Percentiles rank a stretch among this genome's conserved stretches.
Evolutionary conservation across 1,284 basidiomycete species (phyloP).

Genomic region (Psilocybe mexicana): DNA sequence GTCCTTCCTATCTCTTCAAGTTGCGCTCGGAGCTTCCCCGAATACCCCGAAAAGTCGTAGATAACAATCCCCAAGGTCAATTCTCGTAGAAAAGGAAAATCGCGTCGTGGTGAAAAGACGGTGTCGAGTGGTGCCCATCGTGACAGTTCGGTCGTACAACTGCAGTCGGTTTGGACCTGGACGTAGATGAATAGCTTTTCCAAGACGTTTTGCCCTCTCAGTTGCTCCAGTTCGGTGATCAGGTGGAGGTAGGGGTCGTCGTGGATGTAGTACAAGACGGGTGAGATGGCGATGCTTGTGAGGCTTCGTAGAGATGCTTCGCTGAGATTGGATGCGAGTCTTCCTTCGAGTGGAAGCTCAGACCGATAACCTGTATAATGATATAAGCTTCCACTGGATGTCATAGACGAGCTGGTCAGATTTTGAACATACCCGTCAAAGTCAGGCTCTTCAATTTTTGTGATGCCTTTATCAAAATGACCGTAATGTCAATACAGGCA

Average conservation of each 20-base stretch:
- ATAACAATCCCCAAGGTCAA: slow-evolving; percentile 3
- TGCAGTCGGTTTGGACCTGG: slow-evolving; percentile 8
- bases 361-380: slow-evolving; percentile 1
- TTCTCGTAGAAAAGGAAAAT: slow-evolving; percentile 11
- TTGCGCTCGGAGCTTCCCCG: background rate
- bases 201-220: slow-evolving; percentile 12
- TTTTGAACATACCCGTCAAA: background rate
- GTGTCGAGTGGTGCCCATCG: slow-evolving; percentile 16
- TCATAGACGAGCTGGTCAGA: slow-evolving; percentile 4
- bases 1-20: slow-evolving; percentile 9
- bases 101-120: slow-evolving; percentile 7
- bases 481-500: background rate
- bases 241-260: slow-evolving; percentile 18
- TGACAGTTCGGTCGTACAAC: slow-evolving; percentile 10
- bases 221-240: slow-evolving; percentile 11
- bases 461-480: slow-evolving; percentile 7
- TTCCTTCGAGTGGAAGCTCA: slow-evolving; percentile 8
- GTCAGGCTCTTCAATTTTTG: background rate
- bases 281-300: slow-evolving; percentile 6
- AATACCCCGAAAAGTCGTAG: background rate
- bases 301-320: slow-evolving; percentile 8
- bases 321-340: slow-evolving; percentile 4
- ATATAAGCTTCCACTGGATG: background rate
- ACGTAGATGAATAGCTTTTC: slow-evolving; percentile 12
- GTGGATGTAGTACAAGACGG: slow-evolving; percentile 1